phyloP scores from a whole-genome alignment of 257 asterid genomes.

The Lycium ferocissimum region DNA sequence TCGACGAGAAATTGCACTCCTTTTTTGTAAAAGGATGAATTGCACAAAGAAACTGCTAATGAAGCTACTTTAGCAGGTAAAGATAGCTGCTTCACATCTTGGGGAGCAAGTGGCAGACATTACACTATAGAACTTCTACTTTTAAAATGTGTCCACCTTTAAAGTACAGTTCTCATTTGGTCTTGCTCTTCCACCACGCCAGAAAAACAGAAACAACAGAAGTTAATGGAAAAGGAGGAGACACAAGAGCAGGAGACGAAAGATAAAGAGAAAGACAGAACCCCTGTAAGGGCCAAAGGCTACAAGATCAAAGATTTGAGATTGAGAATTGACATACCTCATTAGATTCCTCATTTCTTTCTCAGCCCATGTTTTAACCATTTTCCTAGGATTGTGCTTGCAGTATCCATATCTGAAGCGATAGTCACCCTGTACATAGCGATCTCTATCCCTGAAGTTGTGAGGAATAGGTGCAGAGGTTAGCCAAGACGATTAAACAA shows the following conservation, averaged over 20 bases:
- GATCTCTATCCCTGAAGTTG: slow-evolving; percentile 90
- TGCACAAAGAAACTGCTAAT: neutral
- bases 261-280: neutral
- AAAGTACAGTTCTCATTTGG: neutral
- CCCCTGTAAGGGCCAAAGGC: neutral
- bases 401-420: slow-evolving; percentile 90
- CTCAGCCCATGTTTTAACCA: slow-evolving; percentile 99
- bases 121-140: neutral
- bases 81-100: neutral
- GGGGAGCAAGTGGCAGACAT: neutral
- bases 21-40: neutral
- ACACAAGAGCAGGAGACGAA: neutral
- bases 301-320: neutral
- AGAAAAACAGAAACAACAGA: neutral
- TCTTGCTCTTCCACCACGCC: neutral
- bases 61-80: neutral
- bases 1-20: neutral
- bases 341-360: slow-evolving; percentile 98
- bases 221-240: neutral
- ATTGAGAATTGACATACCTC: slow-evolving; percentile 55
- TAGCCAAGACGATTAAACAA: slow-evolving; percentile 12
- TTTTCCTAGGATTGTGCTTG: slow-evolving; percentile 94
- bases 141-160: neutral
- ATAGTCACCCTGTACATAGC: slow-evolving; percentile 96
- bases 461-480: neutral